These are phyloP conservation scores for Neopestalotiopsis rosae DNA, from an alignment of 2,329 filamentous ascomycete genomes.

Conservation along the genomic window DNA sequence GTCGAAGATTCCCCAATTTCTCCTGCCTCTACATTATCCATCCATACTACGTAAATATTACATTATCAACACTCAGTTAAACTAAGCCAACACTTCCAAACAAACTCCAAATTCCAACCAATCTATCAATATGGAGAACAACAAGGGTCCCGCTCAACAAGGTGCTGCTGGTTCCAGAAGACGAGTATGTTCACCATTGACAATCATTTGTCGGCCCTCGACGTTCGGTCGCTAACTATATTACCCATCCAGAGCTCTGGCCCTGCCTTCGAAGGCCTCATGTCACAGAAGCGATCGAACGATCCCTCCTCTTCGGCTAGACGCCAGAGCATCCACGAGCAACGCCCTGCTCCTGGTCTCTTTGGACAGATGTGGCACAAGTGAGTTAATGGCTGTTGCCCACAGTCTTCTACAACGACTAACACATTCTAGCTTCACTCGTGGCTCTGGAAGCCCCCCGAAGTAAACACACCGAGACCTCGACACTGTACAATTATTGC, in stretches of 20 bases:
- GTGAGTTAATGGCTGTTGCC: conserved; percentile 36
- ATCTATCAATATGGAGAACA: conserved; percentile 19
- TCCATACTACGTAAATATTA: background rate
- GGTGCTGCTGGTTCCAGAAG: conserved; percentile 11
- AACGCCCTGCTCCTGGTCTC: conserved; percentile 54
- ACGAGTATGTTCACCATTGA: conserved; percentile 13
- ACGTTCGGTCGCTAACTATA: background rate
- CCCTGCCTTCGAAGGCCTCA: conserved; percentile 57
- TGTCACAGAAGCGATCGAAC: conserved; percentile 54
- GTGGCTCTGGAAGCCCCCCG: background rate
- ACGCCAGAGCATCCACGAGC: conserved; percentile 60
- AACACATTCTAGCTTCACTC: background rate
- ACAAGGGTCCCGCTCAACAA: conserved; percentile 15
- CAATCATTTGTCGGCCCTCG: background rate
- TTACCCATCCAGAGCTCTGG: conserved; percentile 45
- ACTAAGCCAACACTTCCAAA: background rate
- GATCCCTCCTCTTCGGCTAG: conserved; percentile 49
- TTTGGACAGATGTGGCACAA: conserved; percentile 63
- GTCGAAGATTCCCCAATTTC: background rate
- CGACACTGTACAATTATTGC: background rate
- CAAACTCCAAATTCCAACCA: background rate
- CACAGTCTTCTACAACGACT: background rate
- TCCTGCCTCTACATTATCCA: too few species aligned
- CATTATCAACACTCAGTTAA: background rate
- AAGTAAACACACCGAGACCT: background rate